Percentiles rank a stretch among this genome's conserved stretches.
Conservation (phyloP, 345 rosid species). For the Lepidium africanum region DNA sequence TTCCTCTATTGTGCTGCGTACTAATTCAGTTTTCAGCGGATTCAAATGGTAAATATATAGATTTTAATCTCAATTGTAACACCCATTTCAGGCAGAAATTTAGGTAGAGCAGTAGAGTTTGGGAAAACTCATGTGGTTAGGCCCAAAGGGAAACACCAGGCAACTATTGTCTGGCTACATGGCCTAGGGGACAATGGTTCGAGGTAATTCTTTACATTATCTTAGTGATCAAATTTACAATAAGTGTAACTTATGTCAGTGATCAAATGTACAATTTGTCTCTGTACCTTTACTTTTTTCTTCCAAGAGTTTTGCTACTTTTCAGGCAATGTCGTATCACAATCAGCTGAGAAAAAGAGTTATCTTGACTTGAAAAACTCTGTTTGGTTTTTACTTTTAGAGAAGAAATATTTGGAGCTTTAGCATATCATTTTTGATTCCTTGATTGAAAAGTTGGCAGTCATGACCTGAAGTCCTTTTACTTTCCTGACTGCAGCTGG, state of each 20-base stretch:
- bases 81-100: constrained; percentile 42
- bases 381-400: not conserved
- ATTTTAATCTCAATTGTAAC: not conserved
- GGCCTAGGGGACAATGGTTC: constrained; percentile 96
- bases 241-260: not conserved
- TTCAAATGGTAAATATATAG: not conserved
- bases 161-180: constrained; percentile 94
- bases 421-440: no score
- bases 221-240: constrained; percentile 22
- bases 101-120: constrained; percentile 57
- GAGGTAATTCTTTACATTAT: constrained; percentile 41
- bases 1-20: not conserved
- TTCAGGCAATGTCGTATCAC: not conserved
- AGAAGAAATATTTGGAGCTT: not conserved
- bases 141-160: constrained; percentile 97
- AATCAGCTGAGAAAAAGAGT: not conserved
- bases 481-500: constrained; percentile 65
- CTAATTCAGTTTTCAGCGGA: not conserved
- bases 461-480: not conserved
- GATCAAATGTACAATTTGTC: constrained; percentile 26
- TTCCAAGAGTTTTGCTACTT: not conserved
- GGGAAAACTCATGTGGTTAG: constrained; percentile 91
- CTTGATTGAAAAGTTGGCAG: constrained; percentile 3
- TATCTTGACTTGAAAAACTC: not conserved
- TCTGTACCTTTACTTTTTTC: not conserved